Evolutionary conservation across 106 monocot species (phyloP), one percentile per base, ranked within the genome.

Genomic region (Acorus calamus): DNA sequence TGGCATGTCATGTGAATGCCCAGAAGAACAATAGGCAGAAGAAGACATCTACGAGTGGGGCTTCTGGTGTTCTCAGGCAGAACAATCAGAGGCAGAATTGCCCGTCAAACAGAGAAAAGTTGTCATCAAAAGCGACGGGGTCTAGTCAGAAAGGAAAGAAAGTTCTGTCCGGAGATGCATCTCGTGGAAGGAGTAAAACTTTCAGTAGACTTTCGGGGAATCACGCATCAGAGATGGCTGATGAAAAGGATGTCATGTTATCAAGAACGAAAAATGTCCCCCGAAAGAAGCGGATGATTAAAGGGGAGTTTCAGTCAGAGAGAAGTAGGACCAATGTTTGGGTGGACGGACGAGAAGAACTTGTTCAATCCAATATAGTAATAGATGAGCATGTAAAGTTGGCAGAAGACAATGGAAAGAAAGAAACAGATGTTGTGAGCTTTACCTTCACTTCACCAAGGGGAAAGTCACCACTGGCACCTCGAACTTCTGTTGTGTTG

Each of bases 1-100:
- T 74, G 12, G 83, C 66, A 47, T 73, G 56, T 52, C 71, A 73
- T 47, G 11, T 54, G 28, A 78, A 63, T 44, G 55, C 52, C 66
- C 80, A 69, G 57, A 82, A 68, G 62, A 77, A 71, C 53, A 89
- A 72, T 59, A 66, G 58, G 43, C 74, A 65, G 49, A 85, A 71
- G 46, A 79, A 72, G 61, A 42, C 58, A 56, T 59, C 69, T 59
- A 13, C 72, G 55, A 50, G 70, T 11, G 71, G 55, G 60, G 14
- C 69, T 49, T 82, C 89, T 46, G 53, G 64, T 65, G 79, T 82
- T 12, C 77, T 82, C 49, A 83, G 73, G 67, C 94, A 90, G 76
- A 94, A 94, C 67, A 82, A 87, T 66, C 75, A 80, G 58, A 94
- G 90, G 50, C 84, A 94, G 70, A 90, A 87, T 61, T 77, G 61